These are phyloP conservation scores for Penicillium pulvis DNA, from an alignment of 495 filamentous ascomycete species.

Conservation along the genomic window DNA sequence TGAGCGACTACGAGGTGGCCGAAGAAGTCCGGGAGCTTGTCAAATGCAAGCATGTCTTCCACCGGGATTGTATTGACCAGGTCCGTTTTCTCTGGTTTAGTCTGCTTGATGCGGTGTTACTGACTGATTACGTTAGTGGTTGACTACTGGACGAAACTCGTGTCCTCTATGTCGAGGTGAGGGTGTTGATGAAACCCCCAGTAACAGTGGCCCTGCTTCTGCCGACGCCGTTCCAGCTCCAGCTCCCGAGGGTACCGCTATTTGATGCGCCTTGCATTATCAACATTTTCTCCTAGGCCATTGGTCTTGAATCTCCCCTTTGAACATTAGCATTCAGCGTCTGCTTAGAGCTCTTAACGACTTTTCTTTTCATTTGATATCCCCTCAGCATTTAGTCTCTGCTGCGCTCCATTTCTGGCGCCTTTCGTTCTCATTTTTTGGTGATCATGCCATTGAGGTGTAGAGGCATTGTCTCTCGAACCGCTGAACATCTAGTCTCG, in stretches of 20 bases:
- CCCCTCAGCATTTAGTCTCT: constrained; percentile 16
- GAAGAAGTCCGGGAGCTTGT: constrained; percentile 64
- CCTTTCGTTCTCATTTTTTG: neutral
- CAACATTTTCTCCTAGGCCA: neutral
- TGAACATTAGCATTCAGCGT: constrained; percentile 43
- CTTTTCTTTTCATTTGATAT: constrained; percentile 37
- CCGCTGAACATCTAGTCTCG: neutral
- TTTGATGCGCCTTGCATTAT: constrained; percentile 16
- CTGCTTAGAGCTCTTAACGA: constrained; percentile 35
- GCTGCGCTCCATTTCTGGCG: neutral
- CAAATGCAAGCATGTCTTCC: constrained; percentile 72
- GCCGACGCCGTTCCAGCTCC: constrained; percentile 21
- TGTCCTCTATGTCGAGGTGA: constrained; percentile 74
- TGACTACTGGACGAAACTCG: constrained; percentile 78
- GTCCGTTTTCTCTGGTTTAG: constrained; percentile 42
- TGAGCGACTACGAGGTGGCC: constrained; percentile 67
- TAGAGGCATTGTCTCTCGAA: neutral
- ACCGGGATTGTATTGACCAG: constrained; percentile 76
- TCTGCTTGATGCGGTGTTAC: neutral
- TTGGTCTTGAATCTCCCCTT: constrained; percentile 14
- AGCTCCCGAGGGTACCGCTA: constrained; percentile 25
- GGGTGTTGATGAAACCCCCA: constrained; percentile 55
- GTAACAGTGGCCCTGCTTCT: constrained; percentile 11
- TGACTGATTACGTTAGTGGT: constrained; percentile 56
- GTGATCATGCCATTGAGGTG: neutral